Percentiles rank a stretch among this genome's conserved stretches.
Conservation (phyloP, 768 basidiomycete species). For the Podaxis mareebaensis region DNA sequence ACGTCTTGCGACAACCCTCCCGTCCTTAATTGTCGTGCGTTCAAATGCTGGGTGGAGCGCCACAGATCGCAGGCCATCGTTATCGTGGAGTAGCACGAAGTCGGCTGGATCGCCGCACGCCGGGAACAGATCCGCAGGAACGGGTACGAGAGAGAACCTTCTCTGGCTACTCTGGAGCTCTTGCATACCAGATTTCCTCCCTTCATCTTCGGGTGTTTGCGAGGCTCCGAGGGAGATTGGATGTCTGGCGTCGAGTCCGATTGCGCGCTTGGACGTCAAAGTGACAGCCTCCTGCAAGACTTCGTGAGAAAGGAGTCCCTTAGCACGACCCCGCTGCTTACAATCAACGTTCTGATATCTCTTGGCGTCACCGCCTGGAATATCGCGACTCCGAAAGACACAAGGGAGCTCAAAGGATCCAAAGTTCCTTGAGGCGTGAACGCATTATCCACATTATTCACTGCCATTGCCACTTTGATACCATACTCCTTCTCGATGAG, state of each 20-base stretch:
- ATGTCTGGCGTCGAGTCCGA: conserved; percentile 29
- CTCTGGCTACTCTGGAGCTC: neutral
- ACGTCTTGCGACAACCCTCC: conserved; percentile 43
- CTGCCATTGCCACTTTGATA: conserved; percentile 53
- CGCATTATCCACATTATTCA: conserved; percentile 68
- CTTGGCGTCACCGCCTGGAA: conserved; percentile 56
- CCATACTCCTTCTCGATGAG: conserved; percentile 44
- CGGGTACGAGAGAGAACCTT: neutral
- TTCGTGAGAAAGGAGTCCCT: neutral
- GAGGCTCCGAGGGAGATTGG: neutral
- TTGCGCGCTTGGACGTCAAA: conserved; percentile 50
- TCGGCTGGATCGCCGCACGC: conserved; percentile 47
- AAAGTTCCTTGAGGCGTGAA: conserved; percentile 69
- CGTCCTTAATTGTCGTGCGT: conserved; percentile 51
- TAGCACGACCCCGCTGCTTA: conserved; percentile 29
- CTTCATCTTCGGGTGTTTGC: neutral
- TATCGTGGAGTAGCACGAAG: conserved; percentile 59
- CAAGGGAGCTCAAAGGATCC: conserved; percentile 56
- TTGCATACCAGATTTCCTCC: neutral
- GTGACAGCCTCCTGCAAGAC: conserved; percentile 45
- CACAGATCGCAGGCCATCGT: conserved; percentile 41
- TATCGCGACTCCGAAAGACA: conserved; percentile 56
- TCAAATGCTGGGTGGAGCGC: conserved; percentile 50
- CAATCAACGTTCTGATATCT: conserved; percentile 49
- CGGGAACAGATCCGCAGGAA: conserved; percentile 35